Evolutionary conservation across 768 basidiomycete genomes (phyloP), one percentile per base, ranked within the genome.

Genomic region (Holtermannia corniformis): DNA sequence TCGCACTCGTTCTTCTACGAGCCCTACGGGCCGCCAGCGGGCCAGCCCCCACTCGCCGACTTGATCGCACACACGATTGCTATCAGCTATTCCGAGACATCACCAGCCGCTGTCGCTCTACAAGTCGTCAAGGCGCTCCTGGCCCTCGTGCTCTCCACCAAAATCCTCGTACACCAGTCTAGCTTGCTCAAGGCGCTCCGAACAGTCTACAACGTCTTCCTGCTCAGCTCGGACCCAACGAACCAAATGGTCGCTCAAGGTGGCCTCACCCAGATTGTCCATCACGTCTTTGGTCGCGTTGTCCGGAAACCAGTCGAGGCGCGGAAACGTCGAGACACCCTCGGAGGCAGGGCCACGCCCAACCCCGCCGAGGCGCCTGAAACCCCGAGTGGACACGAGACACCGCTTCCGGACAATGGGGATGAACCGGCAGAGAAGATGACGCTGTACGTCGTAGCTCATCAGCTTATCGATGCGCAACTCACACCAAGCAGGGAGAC

Each of bases 191-290:
- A 96, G 72, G 90, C 91, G 24, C 87, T 99, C 26, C 81, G 95
- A 44, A 96, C 95, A 19, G 95, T 99, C 3, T 99, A 97, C 76
- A 97, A 99, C 70, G 84, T 99, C 54, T 99, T 97, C 71, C 77
- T 99, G 23, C 78, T 97, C 54, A 91, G 88, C 62, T 78, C 80
- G 20, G 89, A 93, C 64, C 80, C 85, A 3, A 86, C 91, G 47
- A 97, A 93, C 61, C 95, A 97, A 74, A 92, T 87, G 77, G 93
- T 99, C 32, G 95, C 95, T 16, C 95, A 99, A 72, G 95, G 93
- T 19, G 90, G 92, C 16, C 79, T 99, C 16, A 91, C 90, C 0
- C 95, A 99, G 72, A 97, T 99, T 84, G 91, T 97, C 2, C 86
- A 95, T 63, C 92, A 96, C 64, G 83, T 97, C 52, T 97, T 99